phyloP scores from a whole-genome alignment of 169 alveolate genomes.

The Theileria equi region DNA sequence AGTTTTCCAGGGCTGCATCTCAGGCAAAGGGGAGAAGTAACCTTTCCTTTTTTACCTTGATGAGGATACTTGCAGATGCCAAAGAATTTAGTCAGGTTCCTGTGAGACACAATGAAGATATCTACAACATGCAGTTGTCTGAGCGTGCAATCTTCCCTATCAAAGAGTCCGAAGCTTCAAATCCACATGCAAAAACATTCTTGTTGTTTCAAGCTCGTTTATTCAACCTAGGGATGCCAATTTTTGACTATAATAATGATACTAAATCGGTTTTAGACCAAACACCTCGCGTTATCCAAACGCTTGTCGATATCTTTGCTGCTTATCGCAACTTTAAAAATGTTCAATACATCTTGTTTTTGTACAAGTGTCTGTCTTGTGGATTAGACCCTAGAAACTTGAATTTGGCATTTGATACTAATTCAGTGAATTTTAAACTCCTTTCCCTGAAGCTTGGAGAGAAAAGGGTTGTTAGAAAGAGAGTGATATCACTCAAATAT shows the following conservation, averaged over 20 bases:
- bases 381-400: slow-evolving; percentile 20
- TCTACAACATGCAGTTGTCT: slow-evolving; percentile 84
- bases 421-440: slow-evolving; percentile 7
- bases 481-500: background rate
- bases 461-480: background rate
- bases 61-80: slow-evolving; percentile 80
- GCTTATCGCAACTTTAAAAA: slow-evolving; percentile 35
- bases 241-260: slow-evolving; percentile 61
- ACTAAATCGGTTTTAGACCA: slow-evolving; percentile 58
- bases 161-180: slow-evolving; percentile 81
- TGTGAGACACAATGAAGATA: slow-evolving; percentile 92
- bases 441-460: background rate
- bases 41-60: slow-evolving; percentile 61
- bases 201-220: slow-evolving; percentile 77
- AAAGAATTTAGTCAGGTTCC: slow-evolving; percentile 90
- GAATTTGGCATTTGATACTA: slow-evolving; percentile 11
- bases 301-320: slow-evolving; percentile 45
- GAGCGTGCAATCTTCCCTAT: slow-evolving; percentile 82
- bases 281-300: slow-evolving; percentile 52
- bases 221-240: slow-evolving; percentile 31
- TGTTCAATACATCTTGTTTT: slow-evolving; percentile 27
- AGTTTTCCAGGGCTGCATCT: background rate
- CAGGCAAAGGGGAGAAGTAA: no score
- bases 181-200: slow-evolving; percentile 88
- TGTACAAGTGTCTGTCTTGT: slow-evolving; percentile 34